phyloP scores from a whole-genome alignment of 192 early-diverging fungal species.

The Diversispora eburnea region DNA sequence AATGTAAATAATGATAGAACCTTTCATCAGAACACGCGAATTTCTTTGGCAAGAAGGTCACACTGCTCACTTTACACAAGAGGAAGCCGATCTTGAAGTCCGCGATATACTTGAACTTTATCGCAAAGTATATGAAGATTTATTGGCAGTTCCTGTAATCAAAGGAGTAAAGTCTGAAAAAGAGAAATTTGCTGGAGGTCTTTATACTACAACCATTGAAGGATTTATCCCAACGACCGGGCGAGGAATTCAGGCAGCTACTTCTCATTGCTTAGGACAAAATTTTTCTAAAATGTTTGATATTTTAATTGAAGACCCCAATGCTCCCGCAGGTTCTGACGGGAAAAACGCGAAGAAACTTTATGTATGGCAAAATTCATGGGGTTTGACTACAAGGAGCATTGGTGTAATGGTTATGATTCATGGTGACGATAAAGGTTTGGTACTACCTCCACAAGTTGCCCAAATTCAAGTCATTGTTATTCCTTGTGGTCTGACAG shows the following conservation, averaged over 20 bases:
- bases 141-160: conserved; percentile 95
- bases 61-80: conserved; percentile 89
- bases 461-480: conserved; percentile 87
- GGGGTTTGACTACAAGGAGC: conserved; percentile 95
- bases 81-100: conserved; percentile 85
- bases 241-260: conserved; percentile 97
- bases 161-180: conserved; percentile 97
- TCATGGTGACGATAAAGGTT: conserved; percentile 97
- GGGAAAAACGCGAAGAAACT: conserved; percentile 63
- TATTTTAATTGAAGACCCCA: conserved; percentile 86
- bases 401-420: conserved; percentile 99
- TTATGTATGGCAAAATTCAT: conserved; percentile 98
- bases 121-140: conserved; percentile 94
- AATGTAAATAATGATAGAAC: conserved; percentile 51
- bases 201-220: conserved; percentile 97
- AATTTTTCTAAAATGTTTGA: conserved; percentile 99
- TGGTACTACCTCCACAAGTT: conserved; percentile 94
- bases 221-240: conserved; percentile 96
- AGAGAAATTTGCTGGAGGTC: conserved; percentile 98
- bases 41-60: conserved; percentile 99
- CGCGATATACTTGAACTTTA: conserved; percentile 90
- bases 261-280: conserved; percentile 98
- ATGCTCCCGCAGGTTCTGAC: conserved; percentile 43
- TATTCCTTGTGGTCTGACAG: conserved; percentile 89
- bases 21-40: conserved; percentile 97